Evolutionary conservation across 2,329 filamentous ascomycete species (phyloP).

Genomic region (Trichoderma harzianum): DNA sequence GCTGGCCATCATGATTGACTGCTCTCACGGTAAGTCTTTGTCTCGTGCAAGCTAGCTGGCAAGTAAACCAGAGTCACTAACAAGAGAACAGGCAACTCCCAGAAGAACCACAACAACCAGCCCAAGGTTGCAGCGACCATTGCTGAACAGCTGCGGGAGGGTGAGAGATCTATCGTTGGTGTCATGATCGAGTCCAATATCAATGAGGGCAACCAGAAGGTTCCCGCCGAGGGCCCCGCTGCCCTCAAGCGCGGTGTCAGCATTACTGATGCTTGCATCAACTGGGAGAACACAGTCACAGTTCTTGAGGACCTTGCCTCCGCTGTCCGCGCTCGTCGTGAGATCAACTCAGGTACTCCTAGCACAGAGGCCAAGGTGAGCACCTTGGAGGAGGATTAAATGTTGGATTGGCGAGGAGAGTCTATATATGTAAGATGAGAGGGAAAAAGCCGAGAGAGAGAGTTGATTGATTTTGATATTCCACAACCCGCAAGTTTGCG

Average conservation of each 20-base stretch:
- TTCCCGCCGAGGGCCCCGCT: slow-evolving; percentile 74
- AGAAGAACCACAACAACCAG: slow-evolving; percentile 97
- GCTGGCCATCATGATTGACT: slow-evolving; percentile 95
- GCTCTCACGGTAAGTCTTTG: slow-evolving; percentile 74
- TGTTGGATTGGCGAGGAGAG: background rate
- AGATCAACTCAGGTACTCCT: slow-evolving; percentile 41
- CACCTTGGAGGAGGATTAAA: slow-evolving; percentile 51
- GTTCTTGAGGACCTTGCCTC: slow-evolving; percentile 82
- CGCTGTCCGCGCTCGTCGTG: slow-evolving; percentile 74
- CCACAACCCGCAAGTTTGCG: background rate
- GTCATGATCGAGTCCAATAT: slow-evolving; percentile 99
- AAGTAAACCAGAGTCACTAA: slow-evolving; percentile 6
- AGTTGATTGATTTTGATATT: background rate
- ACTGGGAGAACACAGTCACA: slow-evolving; percentile 80
- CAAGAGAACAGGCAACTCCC: slow-evolving; percentile 71
- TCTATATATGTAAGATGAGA: background rate
- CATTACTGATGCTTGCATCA: slow-evolving; percentile 94
- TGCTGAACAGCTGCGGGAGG: slow-evolving; percentile 79
- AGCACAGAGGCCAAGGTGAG: slow-evolving; percentile 39
- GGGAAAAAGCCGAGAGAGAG: background rate
- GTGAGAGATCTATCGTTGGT: slow-evolving; percentile 84
- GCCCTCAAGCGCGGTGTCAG: slow-evolving; percentile 84
- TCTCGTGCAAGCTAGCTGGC: background rate
- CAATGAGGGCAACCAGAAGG: slow-evolving; percentile 85
- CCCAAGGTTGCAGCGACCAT: slow-evolving; percentile 83